Evolutionary conservation across 2,329 filamentous ascomycete species (phyloP).

Genomic region (Stachybotrys echinatus): DNA sequence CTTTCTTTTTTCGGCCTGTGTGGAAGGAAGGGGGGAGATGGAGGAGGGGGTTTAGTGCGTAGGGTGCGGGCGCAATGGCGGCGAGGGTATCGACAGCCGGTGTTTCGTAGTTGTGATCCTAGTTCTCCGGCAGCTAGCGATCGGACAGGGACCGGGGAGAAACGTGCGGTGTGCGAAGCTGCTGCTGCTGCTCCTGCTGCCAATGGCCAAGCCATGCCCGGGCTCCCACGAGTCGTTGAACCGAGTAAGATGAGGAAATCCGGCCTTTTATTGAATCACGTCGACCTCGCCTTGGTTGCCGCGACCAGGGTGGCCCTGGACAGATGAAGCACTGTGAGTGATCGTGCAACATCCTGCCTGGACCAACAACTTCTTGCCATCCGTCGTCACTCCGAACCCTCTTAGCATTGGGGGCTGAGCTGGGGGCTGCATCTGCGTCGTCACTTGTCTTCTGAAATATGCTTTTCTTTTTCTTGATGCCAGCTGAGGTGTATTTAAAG

Average conservation of each 20-base stretch:
- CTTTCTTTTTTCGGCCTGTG: neutral
- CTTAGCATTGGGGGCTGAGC: neutral
- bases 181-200: neutral
- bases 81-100: neutral
- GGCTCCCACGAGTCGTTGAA: neutral
- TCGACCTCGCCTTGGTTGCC: neutral
- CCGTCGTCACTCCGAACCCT: neutral
- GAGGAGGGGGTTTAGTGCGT: neutral
- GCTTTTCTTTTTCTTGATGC: neutral
- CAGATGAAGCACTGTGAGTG: neutral
- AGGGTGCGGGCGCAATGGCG: neutral
- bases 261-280: neutral
- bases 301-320: neutral
- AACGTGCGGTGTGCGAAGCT: neutral
- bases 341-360: neutral
- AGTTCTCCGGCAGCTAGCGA: neutral
- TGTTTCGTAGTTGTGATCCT: neutral
- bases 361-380: neutral
- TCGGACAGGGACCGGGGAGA: neutral
- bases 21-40: neutral
- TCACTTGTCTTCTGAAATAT: neutral
- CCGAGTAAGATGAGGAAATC: neutral
- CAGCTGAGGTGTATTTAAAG: neutral
- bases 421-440: neutral
- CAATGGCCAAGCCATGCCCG: neutral